These are phyloP conservation scores for Ogataea dorogensis DNA, from an alignment of 805 yeast species.

Conservation along the genomic window DNA sequence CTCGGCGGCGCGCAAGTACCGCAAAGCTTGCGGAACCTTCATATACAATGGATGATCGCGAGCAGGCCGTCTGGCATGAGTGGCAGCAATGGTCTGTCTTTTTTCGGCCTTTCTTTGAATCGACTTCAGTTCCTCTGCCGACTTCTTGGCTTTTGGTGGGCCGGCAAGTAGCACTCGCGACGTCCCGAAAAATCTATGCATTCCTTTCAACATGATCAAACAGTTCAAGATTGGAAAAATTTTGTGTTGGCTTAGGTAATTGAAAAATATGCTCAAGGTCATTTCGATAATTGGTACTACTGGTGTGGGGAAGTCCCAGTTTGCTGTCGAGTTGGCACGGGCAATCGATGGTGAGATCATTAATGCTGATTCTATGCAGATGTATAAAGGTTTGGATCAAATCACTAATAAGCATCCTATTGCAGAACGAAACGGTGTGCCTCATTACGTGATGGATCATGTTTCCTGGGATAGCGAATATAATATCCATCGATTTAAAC, in stretches of 20 bases:
- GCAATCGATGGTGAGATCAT: constrained; percentile 82
- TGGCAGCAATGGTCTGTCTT: constrained; percentile 25
- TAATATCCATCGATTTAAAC: constrained; percentile 71
- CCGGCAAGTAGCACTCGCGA: constrained; percentile 6
- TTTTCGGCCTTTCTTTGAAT: constrained; percentile 29
- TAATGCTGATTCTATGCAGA: constrained; percentile 97
- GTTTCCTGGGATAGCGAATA: constrained; percentile 79
- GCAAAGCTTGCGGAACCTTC: constrained; percentile 69
- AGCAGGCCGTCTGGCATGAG: constrained; percentile 43
- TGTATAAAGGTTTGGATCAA: constrained; percentile 67
- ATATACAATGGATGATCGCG: constrained; percentile 59
- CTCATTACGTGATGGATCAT: constrained; percentile 88
- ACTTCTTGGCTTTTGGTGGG: constrained; percentile 30
- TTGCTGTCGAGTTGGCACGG: constrained; percentile 75
- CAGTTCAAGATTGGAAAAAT: constrained; percentile 3
- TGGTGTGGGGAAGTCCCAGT: constrained; percentile 94
- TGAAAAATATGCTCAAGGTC: constrained; percentile 12
- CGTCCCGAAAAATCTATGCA: constrained; percentile 7
- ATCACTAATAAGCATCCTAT: constrained; percentile 93
- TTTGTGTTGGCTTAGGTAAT: constrained; percentile 6
- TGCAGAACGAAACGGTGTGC: constrained; percentile 66
- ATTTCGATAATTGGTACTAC: constrained; percentile 69
- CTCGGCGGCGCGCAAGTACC: constrained; percentile 83
- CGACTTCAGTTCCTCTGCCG: constrained; percentile 15
- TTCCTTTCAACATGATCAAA: constrained; percentile 7